Base-by-base conservation (phyloP, 805 yeast genomes). In the Candida andamanensis region DNA sequence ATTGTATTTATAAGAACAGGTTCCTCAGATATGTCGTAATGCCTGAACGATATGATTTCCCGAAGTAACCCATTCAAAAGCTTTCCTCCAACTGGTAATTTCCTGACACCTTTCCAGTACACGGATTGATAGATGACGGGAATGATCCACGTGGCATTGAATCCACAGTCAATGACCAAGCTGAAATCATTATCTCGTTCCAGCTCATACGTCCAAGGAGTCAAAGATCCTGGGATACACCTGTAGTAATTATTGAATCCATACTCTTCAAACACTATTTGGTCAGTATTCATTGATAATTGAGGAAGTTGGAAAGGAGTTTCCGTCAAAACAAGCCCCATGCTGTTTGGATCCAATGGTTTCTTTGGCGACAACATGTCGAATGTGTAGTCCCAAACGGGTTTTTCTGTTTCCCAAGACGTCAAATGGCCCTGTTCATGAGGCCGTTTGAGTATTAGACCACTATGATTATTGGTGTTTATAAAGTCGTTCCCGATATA, bases 11-110 rank as follows among this genome's bases (percentile, higher is more conserved):
- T 79, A 28, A 92, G 59, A 2, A 83, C 65, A 0, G 95, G 80
- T 56, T 94, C 99, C 39, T 92, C 96, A 51, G 85, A 78, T 44
- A 92, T 87, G 49, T 92, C 90, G 54, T 89, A 92, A 60, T 92
- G 92, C 33, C 97, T 68, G 50, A 83, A 92, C 2, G 96, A 85
- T 9, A 90, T 74, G 29, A 85, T 69, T 50, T 92, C 97, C 41
- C 87, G 70, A 32, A 94, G 56, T 30, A 80, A 74, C 3, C 96
- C 95, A 32, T 86, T 85, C 32, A 92, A 58, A 30, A 85, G 66
- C 35, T 85, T 72, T 0, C 99, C 99, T 0, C 92, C 98, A 28
- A 94, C 74, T 27, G 87, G 90, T 32, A 89, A 58, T 39, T 85
- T 79, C 40, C 75, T 73, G 2, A 86, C 77, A 0, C 87, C 96